Base-by-base conservation (phyloP, 2,329 filamentous ascomycete species). In the Phialocephala sp. region DNA sequence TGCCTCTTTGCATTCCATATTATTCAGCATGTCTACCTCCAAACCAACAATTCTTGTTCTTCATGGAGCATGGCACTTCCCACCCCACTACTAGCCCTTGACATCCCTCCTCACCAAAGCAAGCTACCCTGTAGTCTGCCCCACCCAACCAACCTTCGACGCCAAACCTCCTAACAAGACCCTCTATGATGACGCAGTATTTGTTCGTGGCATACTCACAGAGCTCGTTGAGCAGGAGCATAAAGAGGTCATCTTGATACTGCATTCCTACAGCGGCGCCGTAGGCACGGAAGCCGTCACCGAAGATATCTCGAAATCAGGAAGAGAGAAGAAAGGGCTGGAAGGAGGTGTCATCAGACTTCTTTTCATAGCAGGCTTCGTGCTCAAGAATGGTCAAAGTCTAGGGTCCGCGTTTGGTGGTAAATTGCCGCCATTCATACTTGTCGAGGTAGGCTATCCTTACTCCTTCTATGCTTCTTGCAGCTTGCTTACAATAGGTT, bases 91-190 rank as follows among this genome's bases (percentile, higher is more conserved):
- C 45, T 1, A 50, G 45, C n/a, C 6, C 12, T n/a, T 24, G n/a
- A 20, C n/a, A 9, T 20, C 45, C 45, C n/a, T 50, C n/a, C n/a
- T 50, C 45, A 50, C 18, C 20, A 14, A 22, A 11, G 45, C 45
- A 22, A 6, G 12, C n/a, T 50, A 50, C n/a, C 45, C 45, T 2
- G 3, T n/a, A 8, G 4, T 22, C 8, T 50, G n/a, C n/a, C 45
- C 45, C 45, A 22, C 45, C 12, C 45, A 50, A 8, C 45, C n/a
- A 50, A 50, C 45, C 20, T 50, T 50, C n/a, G 45, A 50, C n/a
- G 45, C 45, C 45, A 50, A 50, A 50, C 45, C n/a, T 22, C 45
- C 45, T n/a, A 50, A n/a, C 45, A 50, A 50, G 6, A 50, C 45
- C 20, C 45, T 50, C 20, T 22, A 50, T 11, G n/a, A 24, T 24